Evolutionary conservation across 116 monocot species (phyloP), one percentile per base, ranked within the genome.

Genomic region (Iris pallida): DNA sequence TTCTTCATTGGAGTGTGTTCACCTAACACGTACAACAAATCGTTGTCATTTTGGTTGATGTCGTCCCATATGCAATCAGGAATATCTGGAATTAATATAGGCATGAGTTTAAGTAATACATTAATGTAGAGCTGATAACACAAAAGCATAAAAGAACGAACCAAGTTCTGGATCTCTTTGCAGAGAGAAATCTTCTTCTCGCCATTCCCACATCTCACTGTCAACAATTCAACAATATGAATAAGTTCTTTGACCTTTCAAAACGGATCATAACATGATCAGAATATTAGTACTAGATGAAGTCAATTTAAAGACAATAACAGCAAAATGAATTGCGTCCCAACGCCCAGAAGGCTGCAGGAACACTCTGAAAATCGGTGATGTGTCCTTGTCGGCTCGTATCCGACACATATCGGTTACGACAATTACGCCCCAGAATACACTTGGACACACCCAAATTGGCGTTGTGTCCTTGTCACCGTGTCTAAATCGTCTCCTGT

Each of bases 1-100:
- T 75, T 71, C 53, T 75, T 80, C 4, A 51, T 61, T 19, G 80
- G 80, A 67, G 80, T 80, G 65, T 75, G 70, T 17, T 75, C 76
- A 3, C 53, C 75, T 41, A 60, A 54, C n/a, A 64, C 54, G 56
- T 55, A 56, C 20, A 71, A 68, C 40, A 76, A 57, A 52, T 45
- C 47, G 53, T 53, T 65, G 47, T 73, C 64, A 71, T 68, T 68
- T 57, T 79, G 60, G 45, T 63, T 56, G 20, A 69, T 54, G 57
- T 73, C 73, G 57, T 67, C 68, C 79, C 79, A 79, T 16, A 63
- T 9, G 47, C 45, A 70, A 41, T 76, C 40, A 49, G 76, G 45
- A 16, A 76, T 19, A 76, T 80, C 76, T 68, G 68, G 20, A 20
- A 57, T 6, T 18, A 63, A 44, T 3, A 41, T 19, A 45, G 1